Evolutionary conservation across 2,329 filamentous ascomycete genomes (phyloP).

Genomic region (Calonectria pauciramosa): DNA sequence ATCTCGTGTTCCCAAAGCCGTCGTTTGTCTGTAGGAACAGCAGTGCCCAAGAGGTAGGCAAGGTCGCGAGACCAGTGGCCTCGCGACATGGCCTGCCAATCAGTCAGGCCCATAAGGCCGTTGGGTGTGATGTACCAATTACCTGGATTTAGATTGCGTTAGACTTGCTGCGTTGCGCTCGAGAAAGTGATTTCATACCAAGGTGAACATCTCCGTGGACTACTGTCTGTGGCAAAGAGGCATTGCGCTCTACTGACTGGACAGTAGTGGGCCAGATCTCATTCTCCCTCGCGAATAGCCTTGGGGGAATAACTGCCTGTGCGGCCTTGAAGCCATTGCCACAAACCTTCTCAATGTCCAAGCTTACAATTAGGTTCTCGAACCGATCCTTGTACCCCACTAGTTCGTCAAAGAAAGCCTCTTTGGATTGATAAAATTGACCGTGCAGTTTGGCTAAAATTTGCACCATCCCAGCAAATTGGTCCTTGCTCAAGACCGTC

Average conservation of each 20-base stretch:
- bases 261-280: neutral
- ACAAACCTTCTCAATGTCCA: neutral
- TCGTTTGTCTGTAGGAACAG: neutral
- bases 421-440: neutral
- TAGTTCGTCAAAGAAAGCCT: neutral
- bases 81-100: neutral
- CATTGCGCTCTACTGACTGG: neutral
- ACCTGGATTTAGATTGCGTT: neutral
- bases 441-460: neutral
- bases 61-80: slow-evolving; percentile 1
- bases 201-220: slow-evolving; percentile 1
- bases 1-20: neutral
- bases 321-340: neutral
- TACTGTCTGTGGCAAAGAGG: neutral
- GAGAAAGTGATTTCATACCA: neutral
- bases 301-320: neutral
- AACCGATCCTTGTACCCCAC: neutral
- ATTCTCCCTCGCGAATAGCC: neutral
- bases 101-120: neutral
- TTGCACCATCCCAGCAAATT: neutral
- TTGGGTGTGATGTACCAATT: neutral
- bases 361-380: neutral
- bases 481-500: neutral
- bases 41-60: neutral
- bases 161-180: neutral